Percentiles rank a stretch among this genome's conserved stretches.
Conservation (phyloP, 495 filamentous ascomycete genomes). For the Neurospora sp. region DNA sequence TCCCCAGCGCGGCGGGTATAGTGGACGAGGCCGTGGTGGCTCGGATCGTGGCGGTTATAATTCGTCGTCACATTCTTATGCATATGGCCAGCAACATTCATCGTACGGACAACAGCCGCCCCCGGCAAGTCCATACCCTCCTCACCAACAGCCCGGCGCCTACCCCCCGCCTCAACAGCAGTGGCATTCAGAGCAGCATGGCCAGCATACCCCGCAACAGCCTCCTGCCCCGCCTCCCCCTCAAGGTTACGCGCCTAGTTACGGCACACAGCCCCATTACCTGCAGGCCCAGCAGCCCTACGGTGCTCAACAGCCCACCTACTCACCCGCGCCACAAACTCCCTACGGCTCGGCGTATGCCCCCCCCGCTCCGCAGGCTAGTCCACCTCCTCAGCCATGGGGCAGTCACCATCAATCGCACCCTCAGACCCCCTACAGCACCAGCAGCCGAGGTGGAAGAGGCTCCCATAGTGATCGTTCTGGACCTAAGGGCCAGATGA, state of each 20-base stretch:
- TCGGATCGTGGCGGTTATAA: constrained; percentile 29
- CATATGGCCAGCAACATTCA: constrained; percentile 14
- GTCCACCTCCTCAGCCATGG: constrained; percentile 28
- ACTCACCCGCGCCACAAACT: constrained; percentile 14
- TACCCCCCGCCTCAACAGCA: constrained; percentile 3
- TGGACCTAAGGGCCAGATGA: constrained; percentile 37
- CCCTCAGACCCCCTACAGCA: constrained; percentile 32
- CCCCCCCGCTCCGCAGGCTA: constrained; percentile 19
- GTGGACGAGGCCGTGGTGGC: constrained; percentile 23
- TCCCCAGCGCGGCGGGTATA: constrained; percentile 21
- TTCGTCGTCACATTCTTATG: constrained; percentile 11
- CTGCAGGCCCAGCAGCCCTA: constrained; percentile 15
- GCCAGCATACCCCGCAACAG: constrained; percentile 12
- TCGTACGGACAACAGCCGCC: constrained; percentile 17
- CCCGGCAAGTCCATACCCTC: constrained; percentile 10
- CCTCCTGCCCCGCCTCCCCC: constrained; percentile 26
- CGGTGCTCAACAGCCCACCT: constrained; percentile 17
- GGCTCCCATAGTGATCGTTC: constrained; percentile 40
- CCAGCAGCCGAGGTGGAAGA: constrained; percentile 43
- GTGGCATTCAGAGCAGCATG: constrained; percentile 18
- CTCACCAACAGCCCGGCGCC: constrained; percentile 4
- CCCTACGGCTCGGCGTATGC: constrained; percentile 27
- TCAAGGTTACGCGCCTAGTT: constrained; percentile 42
- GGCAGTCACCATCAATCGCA: constrained; percentile 28
- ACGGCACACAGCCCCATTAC: constrained; percentile 38